Evolutionary conservation across 176 grass and related monocot genomes (phyloP).

Genomic region (Rhynchospora breviuscula): DNA sequence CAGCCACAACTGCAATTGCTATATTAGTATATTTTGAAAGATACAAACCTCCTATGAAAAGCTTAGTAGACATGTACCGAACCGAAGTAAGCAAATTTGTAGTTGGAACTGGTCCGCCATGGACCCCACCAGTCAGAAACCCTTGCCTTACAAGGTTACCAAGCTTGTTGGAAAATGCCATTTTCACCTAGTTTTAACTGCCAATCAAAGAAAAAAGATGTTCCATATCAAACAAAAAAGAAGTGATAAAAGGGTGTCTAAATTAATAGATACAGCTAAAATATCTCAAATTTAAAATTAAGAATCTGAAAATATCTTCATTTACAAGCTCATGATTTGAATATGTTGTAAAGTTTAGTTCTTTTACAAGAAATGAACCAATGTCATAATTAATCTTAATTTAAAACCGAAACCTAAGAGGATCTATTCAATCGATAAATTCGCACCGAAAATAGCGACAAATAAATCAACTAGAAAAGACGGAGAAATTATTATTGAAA

Average conservation of each 20-base stretch:
- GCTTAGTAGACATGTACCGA: no score
- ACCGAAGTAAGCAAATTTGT: no score
- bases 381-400: background rate
- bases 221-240: background rate
- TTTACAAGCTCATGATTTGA: background rate
- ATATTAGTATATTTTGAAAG: no score
- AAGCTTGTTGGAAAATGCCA: slow-evolving; percentile 34
- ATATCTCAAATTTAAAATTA: background rate
- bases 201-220: no score
- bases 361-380: background rate
- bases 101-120: no score
- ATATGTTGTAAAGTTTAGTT: no score
- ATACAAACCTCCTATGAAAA: no score
- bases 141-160: slow-evolving; percentile 59
- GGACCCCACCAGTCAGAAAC: background rate
- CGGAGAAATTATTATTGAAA: background rate
- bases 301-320: background rate
- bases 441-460: background rate
- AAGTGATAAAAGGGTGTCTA: no score
- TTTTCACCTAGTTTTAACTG: no score
- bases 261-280: no score
- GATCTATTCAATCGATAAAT: background rate
- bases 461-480: background rate
- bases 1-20: background rate
- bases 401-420: background rate